Percentiles rank a stretch among this genome's conserved stretches.
Evolutionary conservation across 2,329 filamentous ascomycete genomes (phyloP).

Genomic region (Pseudopithomyces chartarum): DNA sequence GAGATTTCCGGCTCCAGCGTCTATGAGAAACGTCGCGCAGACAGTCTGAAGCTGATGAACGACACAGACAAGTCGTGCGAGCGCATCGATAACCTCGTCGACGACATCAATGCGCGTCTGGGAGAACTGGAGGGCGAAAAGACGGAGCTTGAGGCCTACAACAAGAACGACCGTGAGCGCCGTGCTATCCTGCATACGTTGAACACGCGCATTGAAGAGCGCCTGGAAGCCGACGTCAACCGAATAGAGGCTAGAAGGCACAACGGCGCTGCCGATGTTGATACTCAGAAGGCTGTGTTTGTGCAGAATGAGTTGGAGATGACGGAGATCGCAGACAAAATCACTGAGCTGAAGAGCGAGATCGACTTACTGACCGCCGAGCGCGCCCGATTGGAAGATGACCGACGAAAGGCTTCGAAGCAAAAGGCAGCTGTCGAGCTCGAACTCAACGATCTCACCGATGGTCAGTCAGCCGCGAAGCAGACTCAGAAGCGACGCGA

Average conservation of each 20-base stretch:
- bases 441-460: slow-evolving; percentile 79
- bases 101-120: slow-evolving; percentile 89
- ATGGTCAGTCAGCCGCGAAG: slow-evolving; percentile 79
- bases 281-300: slow-evolving; percentile 78
- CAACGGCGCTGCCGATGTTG: slow-evolving; percentile 81
- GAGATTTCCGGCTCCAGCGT: slow-evolving; percentile 98
- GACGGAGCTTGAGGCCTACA: slow-evolving; percentile 89
- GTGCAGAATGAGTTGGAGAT: slow-evolving; percentile 80
- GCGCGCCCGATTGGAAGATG: slow-evolving; percentile 84
- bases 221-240: slow-evolving; percentile 76
- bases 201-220: slow-evolving; percentile 84
- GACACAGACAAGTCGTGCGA: slow-evolving; percentile 93
- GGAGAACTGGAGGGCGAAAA: slow-evolving; percentile 95
- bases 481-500: slow-evolving; percentile 74
- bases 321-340: slow-evolving; percentile 74
- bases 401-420: slow-evolving; percentile 81
- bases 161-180: slow-evolving; percentile 91
- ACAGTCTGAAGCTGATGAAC: slow-evolving; percentile 95
- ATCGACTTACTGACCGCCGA: slow-evolving; percentile 86
- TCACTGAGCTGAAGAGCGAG: slow-evolving; percentile 78
- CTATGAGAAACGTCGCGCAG: slow-evolving; percentile 88
- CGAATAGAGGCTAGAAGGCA: slow-evolving; percentile 81
- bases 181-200: slow-evolving; percentile 94
- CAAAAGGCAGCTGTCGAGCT: slow-evolving; percentile 84
- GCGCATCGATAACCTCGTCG: slow-evolving; percentile 91